Evolutionary conservation across 768 basidiomycete genomes (phyloP).

Genomic region (Inosperma sp.): DNA sequence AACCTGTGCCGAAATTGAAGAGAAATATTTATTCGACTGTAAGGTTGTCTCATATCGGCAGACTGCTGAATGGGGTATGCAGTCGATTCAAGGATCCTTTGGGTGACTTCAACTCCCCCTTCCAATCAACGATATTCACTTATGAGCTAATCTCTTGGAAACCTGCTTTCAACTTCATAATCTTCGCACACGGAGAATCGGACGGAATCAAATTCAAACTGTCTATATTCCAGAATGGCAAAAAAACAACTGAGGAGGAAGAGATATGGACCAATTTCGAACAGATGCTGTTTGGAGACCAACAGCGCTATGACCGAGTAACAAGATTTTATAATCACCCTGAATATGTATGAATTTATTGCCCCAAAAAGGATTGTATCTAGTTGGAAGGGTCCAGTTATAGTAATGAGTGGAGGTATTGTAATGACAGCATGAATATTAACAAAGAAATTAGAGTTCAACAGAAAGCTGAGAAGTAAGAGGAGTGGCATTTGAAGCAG

Average conservation of each 20-base stretch:
- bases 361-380: constrained; percentile 2
- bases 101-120: constrained; percentile 41
- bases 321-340: constrained; percentile 27
- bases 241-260: constrained; percentile 22
- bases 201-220: constrained; percentile 38
- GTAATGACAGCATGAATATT: too few relatives aligned
- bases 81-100: constrained; percentile 42
- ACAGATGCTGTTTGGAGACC: constrained; percentile 36
- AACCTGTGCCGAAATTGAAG: constrained; percentile 18
- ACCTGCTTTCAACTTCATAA: constrained; percentile 33
- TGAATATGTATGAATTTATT: constrained; percentile 9
- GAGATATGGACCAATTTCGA: constrained; percentile 34
- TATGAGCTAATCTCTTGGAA: constrained; percentile 33
- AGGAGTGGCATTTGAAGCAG: too few relatives aligned
- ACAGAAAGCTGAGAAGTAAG: too few relatives aligned
- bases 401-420: constrained; percentile 4
- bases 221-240: constrained; percentile 42
- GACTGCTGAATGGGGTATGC: constrained; percentile 51
- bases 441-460: neutral
- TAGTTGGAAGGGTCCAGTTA: too few relatives aligned
- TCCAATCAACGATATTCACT: constrained; percentile 25
- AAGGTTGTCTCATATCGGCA: constrained; percentile 44
- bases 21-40: constrained; percentile 27
- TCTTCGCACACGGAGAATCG: constrained; percentile 29
- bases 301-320: constrained; percentile 31